Base-by-base conservation (phyloP, 192 early-diverging fungal species). In the Coemansia aciculifera region DNA sequence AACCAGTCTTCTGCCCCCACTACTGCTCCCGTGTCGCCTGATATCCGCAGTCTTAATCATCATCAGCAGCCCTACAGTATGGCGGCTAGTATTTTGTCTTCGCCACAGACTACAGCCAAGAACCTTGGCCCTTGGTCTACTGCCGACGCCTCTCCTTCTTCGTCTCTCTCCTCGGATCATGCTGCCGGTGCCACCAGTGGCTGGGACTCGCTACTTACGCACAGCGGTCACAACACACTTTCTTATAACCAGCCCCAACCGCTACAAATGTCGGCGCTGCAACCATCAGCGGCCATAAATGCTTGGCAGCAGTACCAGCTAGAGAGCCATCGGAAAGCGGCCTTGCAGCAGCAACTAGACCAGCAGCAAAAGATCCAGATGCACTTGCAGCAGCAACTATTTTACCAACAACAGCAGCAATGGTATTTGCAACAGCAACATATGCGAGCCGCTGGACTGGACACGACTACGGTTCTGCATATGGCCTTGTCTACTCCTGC, bases 261-360 rank as follows among this genome's bases (percentile, higher is more conserved):
- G 43, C 23, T 6, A 21, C 62, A 34, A 2, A 59, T 23, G 44
- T 62, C 34, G 38, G 24, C 27, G 37, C 21, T 29, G 19, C 52
- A 71, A 31, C 43, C 32, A 32, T 59, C 57, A 12, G 67, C 71
- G 1, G 71, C 77, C 5, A 67, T 79, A 29, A 21, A 57, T 39
- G 77, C 68, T 23, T 79, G 77, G 77, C 77, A 74, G 48, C 77
- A 79, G 66, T 79, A 74, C 69, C 77, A 79, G 68, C 17, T 68
- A 2, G 72, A 79, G 68, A 29, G 71, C 38, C 77, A 79, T 62
- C 69, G 68, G 42, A 71, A 74, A 29, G 31, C 62, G 62, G 62
- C 59, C 10, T 37, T 71, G 62, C 77, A 70, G 66, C 68, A 74
- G 62, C 72, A 74, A 59, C 68, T 71, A 34, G 68, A 74, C 9